Evolutionary conservation across 2,329 filamentous ascomycete genomes (phyloP).

Genomic region (Ascochyta clinopodiicola): DNA sequence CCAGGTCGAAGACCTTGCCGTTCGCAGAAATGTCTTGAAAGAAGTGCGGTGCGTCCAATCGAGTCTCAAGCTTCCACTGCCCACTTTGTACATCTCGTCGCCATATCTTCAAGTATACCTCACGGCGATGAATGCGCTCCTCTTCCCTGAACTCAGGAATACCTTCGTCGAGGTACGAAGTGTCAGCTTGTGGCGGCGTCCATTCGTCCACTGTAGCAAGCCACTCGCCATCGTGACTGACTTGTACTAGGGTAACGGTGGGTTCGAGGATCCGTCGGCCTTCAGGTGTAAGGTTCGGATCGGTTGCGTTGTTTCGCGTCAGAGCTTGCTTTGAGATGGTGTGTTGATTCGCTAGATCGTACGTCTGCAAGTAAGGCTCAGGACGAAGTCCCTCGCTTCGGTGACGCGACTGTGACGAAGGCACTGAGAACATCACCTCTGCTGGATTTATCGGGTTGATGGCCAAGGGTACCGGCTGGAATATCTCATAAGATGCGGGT

Average conservation of each 20-base stretch:
- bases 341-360: conserved; percentile 79
- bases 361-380: conserved; percentile 77
- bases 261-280: conserved; percentile 78
- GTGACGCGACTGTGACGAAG: conserved; percentile 56
- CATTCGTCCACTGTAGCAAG: conserved; percentile 92
- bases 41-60: conserved; percentile 82
- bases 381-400: conserved; percentile 38
- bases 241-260: conserved; percentile 74
- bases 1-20: conserved; percentile 72
- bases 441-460: conserved; percentile 51
- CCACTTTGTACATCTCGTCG: conserved; percentile 63
- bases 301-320: conserved; percentile 84
- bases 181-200: conserved; percentile 74
- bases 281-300: conserved; percentile 75
- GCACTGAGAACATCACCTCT: conserved; percentile 58
- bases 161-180: conserved; percentile 60
- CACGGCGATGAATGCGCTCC: conserved; percentile 61
- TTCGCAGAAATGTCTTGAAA: conserved; percentile 56
- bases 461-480: conserved; percentile 45
- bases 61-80: conserved; percentile 76
- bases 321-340: conserved; percentile 87
- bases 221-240: conserved; percentile 85
- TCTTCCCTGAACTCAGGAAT: conserved; percentile 51
- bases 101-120: conserved; percentile 94
- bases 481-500: conserved; percentile 28